Evolutionary conservation across 2,329 filamentous ascomycete genomes (phyloP), one percentile per base, ranked within the genome.

Genomic region (Pseudopithomyces maydicus): DNA sequence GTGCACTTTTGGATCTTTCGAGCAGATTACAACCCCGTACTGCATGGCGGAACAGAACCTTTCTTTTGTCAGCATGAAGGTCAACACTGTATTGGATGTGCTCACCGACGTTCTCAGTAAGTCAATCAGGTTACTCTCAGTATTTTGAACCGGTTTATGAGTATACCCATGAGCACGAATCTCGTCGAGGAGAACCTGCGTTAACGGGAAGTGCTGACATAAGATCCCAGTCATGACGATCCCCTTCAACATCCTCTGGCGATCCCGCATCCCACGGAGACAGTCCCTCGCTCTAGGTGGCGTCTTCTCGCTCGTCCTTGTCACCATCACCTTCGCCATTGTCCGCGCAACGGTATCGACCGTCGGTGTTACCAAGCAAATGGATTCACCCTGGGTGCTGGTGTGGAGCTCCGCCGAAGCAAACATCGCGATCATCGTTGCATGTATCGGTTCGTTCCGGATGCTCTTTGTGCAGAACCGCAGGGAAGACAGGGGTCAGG

Each of bases 241-340:
- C n/a, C 55, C 60, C 0, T 26, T 58, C 23, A 44, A 15, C 35
- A 56, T 63, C 19, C 52, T 63, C n/a, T 58, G 54, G 55, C 46
- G 45, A 5, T 47, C 56, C 1, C 33, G 50, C 2, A 50, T 64
- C n/a, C 15, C 39, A 1, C 19, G 36, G 4, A 12, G 47, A 6
- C 39, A 55, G n/a, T 54, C 52, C 19, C 41, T 64, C 19, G 54
- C 47, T 12, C 52, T 64, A 2, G 14, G n/a, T 5, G 56, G 50
- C 7, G 35, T 64, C 10, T 62, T 62, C 41, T 64, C 56, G 7
- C 45, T 62, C 12, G 54, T 56, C 3, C 8, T 60, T 15, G 32
- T 64, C 47, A 58, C 52, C 15, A 57, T 58, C 1, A 33, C 46
- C 14, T 32, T 64, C 19, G 52, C 59, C 10, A 56, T 64, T 20